Evolutionary conservation across 2,329 filamentous ascomycete species (phyloP).

Genomic region (Scedosporium minutisporum): DNA sequence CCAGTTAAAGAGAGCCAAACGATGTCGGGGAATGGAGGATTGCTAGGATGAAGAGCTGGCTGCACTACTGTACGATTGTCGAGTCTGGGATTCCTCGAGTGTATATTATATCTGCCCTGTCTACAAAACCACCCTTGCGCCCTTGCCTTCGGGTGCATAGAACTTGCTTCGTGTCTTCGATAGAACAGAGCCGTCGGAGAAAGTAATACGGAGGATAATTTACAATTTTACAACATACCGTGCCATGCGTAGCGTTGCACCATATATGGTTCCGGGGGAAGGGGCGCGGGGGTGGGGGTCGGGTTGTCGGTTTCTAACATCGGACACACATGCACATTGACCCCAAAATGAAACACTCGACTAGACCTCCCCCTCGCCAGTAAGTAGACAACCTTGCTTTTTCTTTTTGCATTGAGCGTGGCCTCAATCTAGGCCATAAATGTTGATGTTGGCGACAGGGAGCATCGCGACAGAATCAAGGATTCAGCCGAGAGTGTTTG

Average conservation of each 20-base stretch:
- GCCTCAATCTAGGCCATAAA: background rate
- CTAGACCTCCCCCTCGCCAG: no score
- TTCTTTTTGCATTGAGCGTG: background rate
- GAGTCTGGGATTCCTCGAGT: background rate
- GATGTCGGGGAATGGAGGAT: no score
- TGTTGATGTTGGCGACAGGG: background rate
- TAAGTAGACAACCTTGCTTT: no score
- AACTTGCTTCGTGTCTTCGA: background rate
- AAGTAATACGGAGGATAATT: background rate
- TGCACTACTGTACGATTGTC: background rate
- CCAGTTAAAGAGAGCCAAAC: no score
- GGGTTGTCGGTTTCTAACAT: no score
- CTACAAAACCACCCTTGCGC: background rate
- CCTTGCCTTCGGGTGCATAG: background rate
- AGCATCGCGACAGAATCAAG: no score
- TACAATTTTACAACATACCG: no score
- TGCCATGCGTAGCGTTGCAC: no score
- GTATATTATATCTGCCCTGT: background rate
- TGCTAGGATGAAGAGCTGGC: background rate
- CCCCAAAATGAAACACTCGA: background rate
- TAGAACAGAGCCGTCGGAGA: background rate
- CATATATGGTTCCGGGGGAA: no score
- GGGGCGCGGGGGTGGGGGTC: no score
- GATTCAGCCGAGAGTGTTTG: no score
- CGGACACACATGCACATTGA: no score